Evolutionary conservation across 208 protist species (phyloP).

Genomic region (Leishmania amazonensis): DNA sequence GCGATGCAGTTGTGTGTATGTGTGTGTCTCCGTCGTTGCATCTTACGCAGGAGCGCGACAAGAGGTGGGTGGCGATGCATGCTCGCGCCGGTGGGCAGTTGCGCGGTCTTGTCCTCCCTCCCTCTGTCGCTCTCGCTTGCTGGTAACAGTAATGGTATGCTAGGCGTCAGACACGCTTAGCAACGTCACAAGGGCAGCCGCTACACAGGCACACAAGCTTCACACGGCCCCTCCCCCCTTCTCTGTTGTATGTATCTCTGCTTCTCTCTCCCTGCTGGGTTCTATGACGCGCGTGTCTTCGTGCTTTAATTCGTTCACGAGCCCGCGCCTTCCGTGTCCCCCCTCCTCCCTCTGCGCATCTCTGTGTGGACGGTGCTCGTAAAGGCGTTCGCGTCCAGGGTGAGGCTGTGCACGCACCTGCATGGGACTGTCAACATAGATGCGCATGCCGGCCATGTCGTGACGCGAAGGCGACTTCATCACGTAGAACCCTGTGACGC

Average conservation of each 20-base stretch:
- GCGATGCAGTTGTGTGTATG: not conserved
- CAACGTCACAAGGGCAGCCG: too few species aligned
- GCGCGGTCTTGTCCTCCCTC: not conserved
- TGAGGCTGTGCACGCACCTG: too few species aligned
- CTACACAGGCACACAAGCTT: not conserved
- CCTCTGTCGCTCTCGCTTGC: not conserved
- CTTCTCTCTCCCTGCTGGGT: not conserved
- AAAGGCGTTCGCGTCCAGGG: too few species aligned
- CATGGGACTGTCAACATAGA: not conserved
- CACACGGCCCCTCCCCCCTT: not conserved
- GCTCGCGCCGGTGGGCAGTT: not conserved
- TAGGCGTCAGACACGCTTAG: too few species aligned
- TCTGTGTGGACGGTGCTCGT: not conserved
- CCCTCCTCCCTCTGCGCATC: not conserved
- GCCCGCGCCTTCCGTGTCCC: not conserved
- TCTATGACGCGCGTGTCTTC: slow-evolving; percentile 3
- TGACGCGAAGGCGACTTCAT: not conserved
- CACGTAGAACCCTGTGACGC: not conserved
- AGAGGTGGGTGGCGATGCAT: not conserved
- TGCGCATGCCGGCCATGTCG: not conserved
- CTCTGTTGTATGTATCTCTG: slow-evolving; percentile 14
- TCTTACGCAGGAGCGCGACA: too few species aligned
- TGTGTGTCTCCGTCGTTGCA: not conserved
- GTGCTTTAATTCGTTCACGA: not conserved
- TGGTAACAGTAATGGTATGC: not conserved